Base-by-base conservation (phyloP, 495 filamentous ascomycete genomes). In the Penicillium ochrochloron region DNA sequence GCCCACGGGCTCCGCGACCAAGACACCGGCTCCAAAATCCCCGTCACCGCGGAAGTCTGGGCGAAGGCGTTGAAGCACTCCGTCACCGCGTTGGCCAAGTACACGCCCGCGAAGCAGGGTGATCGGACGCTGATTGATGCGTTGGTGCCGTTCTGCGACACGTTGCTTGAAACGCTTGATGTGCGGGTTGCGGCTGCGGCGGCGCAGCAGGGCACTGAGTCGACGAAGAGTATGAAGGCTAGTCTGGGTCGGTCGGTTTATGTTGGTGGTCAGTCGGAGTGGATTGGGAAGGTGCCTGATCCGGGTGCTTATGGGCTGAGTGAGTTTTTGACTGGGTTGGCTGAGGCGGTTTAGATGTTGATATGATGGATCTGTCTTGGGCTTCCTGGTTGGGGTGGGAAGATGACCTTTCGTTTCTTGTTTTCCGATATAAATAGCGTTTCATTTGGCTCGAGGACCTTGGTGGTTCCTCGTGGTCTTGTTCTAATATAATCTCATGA, bases 41-140 rank as follows among this genome's bases (percentile, higher is more conserved):
- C 85, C 5, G 78, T 86, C 42, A 83, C 80, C 0, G 72, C 80
- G 0, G 72, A 83, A 15, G 82, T 89, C 19, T 98, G 93, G 94
- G 88, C 89, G 4, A 78, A 84, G 9, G 94, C 94, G 1, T 80
- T 96, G 10, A 79, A 85, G 50, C 81, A 87, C 62, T 92, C 94
- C 21, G 80, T 92, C 44, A 76, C 87, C 10, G 85, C 89, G 0
- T 78, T 99, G 59, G 84, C 82, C 14, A 90, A 83, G 72, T 98
- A 98, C 76, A 99, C 96, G 8, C 94, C 96, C 0, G 95, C 95
- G 3, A 85, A 90, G 59, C 87, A 88, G 2, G 95, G 95, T 17
- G 96, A 99, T 72, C 84, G 95, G 39, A 99, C 95, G 0, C 80
- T 99, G 44, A 84, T 98, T 50, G 95, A 99, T 80, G 93, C 95